Conservation (phyloP, 805 yeast species). For the Candida maesae region DNA sequence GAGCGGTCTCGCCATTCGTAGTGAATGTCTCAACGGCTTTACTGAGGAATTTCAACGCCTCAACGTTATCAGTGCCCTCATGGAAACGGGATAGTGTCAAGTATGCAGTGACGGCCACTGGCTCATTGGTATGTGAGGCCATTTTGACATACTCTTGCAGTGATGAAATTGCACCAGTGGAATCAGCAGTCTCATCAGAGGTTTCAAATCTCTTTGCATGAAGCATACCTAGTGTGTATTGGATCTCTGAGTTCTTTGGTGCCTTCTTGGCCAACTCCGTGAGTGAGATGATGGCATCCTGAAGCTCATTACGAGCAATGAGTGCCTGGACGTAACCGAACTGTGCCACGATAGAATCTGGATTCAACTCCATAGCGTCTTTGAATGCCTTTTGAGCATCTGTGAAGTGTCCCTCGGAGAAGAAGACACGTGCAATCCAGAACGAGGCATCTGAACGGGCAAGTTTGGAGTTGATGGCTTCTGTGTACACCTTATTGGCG, state of each 20-base stretch:
- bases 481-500: conserved; percentile 45
- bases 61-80: conserved; percentile 63
- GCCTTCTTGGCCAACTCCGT: conserved; percentile 66
- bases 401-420: conserved; percentile 54
- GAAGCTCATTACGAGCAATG: conserved; percentile 63
- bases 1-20: conserved; percentile 31
- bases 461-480: conserved; percentile 35
- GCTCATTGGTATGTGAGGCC: conserved; percentile 55
- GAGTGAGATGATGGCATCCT: conserved; percentile 83
- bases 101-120: conserved; percentile 58
- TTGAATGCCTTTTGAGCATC: conserved; percentile 70
- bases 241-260: conserved; percentile 69
- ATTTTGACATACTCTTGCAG: conserved; percentile 70
- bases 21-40: conserved; percentile 53
- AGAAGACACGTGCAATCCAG: conserved; percentile 84
- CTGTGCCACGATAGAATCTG: conserved; percentile 62
- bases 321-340: conserved; percentile 87
- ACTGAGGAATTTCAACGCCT: conserved; percentile 60
- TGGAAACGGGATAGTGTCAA: conserved; percentile 65
- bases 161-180: conserved; percentile 52
- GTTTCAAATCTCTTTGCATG: conserved; percentile 40
- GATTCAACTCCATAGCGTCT: conserved; percentile 64
- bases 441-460: conserved; percentile 61
- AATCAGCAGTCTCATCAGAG: conserved; percentile 12
- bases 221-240: conserved; percentile 70